Evolutionary conservation across 345 rosid genomes (phyloP).

Genomic region (Camelina hispida): DNA sequence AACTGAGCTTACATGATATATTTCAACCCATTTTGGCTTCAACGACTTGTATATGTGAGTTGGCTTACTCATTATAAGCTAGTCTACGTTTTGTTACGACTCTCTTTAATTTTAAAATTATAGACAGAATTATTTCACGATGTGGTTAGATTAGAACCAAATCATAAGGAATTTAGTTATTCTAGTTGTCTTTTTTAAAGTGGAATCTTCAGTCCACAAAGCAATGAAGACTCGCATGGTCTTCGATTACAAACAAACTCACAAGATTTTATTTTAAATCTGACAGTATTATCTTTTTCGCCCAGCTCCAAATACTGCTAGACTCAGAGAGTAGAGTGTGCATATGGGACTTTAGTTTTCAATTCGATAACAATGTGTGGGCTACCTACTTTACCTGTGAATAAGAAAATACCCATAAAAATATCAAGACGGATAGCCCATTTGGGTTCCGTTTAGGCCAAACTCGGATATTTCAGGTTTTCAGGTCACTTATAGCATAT

Average conservation of each 20-base stretch:
- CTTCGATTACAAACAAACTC: background rate
- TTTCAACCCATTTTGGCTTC: constrained; percentile 31
- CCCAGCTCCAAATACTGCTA: no score
- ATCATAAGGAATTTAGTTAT: background rate
- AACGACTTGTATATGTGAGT: constrained; percentile 18
- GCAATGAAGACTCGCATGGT: background rate
- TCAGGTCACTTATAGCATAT: no score
- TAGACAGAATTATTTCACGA: background rate
- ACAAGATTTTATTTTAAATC: background rate
- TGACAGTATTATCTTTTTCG: background rate
- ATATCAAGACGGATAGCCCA: no score
- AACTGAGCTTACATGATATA: constrained; percentile 15
- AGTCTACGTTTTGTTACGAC: constrained; percentile 30
- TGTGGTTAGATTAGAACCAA: constrained; percentile 1
- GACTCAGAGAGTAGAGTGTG: no score
- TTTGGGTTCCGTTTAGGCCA: no score
- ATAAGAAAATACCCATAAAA: no score
- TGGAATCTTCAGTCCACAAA: constrained; percentile 1
- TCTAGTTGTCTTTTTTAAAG: background rate
- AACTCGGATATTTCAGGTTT: no score
- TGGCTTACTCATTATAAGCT: constrained; percentile 20
- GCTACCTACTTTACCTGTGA: no score
- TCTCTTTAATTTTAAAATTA: background rate
- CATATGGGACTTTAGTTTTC: no score
- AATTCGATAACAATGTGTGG: no score